A percentile compares a stretch with the other conserved stretches of the same genome.
phyloP scores from a whole-genome alignment of 768 basidiomycete genomes.

The Baorangia bicolor region DNA sequence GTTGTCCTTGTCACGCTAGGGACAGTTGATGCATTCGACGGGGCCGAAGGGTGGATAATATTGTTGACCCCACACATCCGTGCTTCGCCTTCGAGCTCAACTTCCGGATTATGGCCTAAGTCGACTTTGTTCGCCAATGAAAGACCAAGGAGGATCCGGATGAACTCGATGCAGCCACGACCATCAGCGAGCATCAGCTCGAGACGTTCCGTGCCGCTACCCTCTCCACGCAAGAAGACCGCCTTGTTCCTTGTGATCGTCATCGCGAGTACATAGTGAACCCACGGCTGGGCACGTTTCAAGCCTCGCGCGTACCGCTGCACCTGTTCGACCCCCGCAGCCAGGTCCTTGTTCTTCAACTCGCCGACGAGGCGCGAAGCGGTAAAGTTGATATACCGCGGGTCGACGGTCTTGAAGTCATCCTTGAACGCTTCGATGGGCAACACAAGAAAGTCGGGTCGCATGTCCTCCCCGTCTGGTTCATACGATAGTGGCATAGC shows the following conservation, averaged over 20 bases:
- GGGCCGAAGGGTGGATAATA: neutral
- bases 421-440: conserved; percentile 9
- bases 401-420: neutral
- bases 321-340: neutral
- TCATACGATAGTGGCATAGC: conserved; percentile 9
- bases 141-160: conserved; percentile 16
- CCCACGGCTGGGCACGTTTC: conserved; percentile 9
- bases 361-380: conserved; percentile 6
- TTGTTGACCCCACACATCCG: neutral
- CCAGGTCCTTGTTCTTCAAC: conserved; percentile 1
- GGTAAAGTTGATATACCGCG: neutral
- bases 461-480: conserved; percentile 1
- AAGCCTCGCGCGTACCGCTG: conserved; percentile 5
- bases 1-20: too few relatives aligned
- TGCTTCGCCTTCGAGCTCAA: neutral
- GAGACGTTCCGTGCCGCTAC: conserved; percentile 6
- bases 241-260: neutral
- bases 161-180: conserved; percentile 11
- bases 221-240: conserved; percentile 4
- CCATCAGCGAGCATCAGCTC: conserved; percentile 6
- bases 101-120: conserved; percentile 7
- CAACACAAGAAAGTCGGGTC: conserved; percentile 13
- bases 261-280: conserved; percentile 7
- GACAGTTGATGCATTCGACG: neutral
- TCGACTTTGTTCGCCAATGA: conserved; percentile 2